Percentiles rank a stretch among this genome's conserved stretches.
Conservation (phyloP, 331 rosid genomes). For the Cydonia oblonga region DNA sequence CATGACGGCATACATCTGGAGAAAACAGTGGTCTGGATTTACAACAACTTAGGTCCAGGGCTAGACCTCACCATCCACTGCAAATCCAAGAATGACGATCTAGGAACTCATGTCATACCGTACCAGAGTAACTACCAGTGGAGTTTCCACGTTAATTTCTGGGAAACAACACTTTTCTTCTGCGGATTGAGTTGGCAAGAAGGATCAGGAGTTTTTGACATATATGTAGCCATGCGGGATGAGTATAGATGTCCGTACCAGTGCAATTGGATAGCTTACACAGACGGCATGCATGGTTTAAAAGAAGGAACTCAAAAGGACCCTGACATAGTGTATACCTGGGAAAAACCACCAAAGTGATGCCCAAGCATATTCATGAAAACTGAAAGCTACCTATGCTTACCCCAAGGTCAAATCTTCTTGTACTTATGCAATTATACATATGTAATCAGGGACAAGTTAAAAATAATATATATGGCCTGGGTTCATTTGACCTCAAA, state of each 20-base stretch:
- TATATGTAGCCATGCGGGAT: background rate
- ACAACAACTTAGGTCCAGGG: background rate
- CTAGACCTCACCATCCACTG: background rate
- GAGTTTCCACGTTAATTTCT: background rate
- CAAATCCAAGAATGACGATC: background rate
- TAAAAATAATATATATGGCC: too few species aligned
- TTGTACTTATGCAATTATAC: too few species aligned
- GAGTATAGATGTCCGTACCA: background rate
- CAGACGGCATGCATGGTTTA: background rate
- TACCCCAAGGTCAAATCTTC: too few species aligned
- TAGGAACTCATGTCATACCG: background rate
- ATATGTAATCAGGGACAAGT: too few species aligned
- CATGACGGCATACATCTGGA: background rate
- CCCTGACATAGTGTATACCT: too few species aligned
- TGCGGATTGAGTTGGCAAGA: background rate
- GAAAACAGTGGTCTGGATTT: background rate
- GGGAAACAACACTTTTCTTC: background rate
- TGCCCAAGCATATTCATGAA: too few species aligned
- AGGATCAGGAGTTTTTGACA: background rate
- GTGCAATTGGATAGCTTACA: background rate
- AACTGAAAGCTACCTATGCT: too few species aligned
- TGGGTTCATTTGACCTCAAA: too few species aligned
- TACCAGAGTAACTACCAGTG: background rate
- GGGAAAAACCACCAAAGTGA: too few species aligned
- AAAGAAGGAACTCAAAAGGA: background rate